phyloP scores from a whole-genome alignment of 345 rosid genomes.

The Brassica napus region DNA sequence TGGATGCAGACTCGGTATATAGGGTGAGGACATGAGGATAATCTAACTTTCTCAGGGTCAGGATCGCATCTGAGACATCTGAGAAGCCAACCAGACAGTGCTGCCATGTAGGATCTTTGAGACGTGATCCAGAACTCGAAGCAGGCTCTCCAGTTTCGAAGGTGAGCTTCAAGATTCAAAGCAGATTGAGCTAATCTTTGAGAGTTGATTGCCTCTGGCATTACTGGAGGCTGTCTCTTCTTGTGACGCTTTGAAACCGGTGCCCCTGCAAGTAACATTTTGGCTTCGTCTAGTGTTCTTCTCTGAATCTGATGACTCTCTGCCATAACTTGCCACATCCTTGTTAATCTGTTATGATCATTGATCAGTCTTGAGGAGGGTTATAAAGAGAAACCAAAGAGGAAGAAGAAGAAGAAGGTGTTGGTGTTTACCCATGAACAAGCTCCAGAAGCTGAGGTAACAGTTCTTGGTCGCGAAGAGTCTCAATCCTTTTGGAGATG shows the following conservation, averaged over 20 bases:
- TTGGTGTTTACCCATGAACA: constrained; percentile 67
- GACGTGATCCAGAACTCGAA: constrained; percentile 84
- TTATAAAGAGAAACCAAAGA: constrained; percentile 10
- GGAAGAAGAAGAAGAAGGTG: neutral
- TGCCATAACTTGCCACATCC: constrained; percentile 97
- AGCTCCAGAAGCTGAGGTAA: constrained; percentile 90
- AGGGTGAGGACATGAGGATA: constrained; percentile 67
- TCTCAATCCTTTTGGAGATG: constrained; percentile 81
- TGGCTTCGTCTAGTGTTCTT: constrained; percentile 84
- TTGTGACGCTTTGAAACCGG: constrained; percentile 68
- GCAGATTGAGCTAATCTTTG: constrained; percentile 73
- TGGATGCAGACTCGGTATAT: constrained; percentile 71
- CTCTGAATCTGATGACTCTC: constrained; percentile 83
- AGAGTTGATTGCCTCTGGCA: constrained; percentile 61
- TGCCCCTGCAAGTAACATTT: constrained; percentile 76
- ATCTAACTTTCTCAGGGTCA: constrained; percentile 62
- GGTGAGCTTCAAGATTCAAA: constrained; percentile 71
- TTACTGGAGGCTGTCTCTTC: constrained; percentile 49
- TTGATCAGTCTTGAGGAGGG: neutral
- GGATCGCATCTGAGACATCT: constrained; percentile 66
- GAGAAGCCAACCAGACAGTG: constrained; percentile 86
- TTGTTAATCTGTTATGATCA: constrained; percentile 58
- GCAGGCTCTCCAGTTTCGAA: constrained; percentile 84
- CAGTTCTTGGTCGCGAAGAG: constrained; percentile 89
- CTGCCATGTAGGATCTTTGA: constrained; percentile 78